Percentiles rank a stretch among this genome's conserved stretches.
phyloP scores from a whole-genome alignment of 768 basidiomycete genomes.

The Russula lepida region DNA sequence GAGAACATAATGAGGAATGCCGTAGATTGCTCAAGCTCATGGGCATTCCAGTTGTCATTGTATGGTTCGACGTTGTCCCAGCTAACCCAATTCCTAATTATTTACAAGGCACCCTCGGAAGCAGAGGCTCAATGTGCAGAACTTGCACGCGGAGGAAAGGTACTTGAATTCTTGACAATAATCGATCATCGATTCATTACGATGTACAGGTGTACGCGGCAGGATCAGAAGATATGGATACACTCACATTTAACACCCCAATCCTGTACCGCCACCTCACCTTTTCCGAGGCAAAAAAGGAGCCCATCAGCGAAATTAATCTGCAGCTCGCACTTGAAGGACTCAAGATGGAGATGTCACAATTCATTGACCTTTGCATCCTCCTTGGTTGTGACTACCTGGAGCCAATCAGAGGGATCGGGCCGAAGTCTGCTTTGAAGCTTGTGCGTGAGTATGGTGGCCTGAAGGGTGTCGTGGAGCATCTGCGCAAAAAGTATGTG shows the following conservation, averaged over 20 bases:
- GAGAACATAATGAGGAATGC: conserved; percentile 95
- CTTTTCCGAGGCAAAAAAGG: conserved; percentile 95
- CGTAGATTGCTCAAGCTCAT: conserved; percentile 78
- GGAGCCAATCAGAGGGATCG: conserved; percentile 95
- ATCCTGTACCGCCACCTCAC: conserved; percentile 92
- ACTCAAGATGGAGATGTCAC: conserved; percentile 86
- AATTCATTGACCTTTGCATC: conserved; percentile 97
- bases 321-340: conserved; percentile 79
- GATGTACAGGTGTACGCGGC: conserved; percentile 81
- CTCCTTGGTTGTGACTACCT: conserved; percentile 97
- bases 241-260: conserved; percentile 89
- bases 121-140: conserved; percentile 99
- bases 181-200: neutral
- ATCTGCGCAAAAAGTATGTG: conserved; percentile 67
- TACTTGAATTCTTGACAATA: conserved; percentile 23
- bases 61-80: conserved; percentile 32
- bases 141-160: conserved; percentile 92
- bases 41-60: conserved; percentile 94
- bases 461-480: conserved; percentile 64
- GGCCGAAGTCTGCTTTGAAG: conserved; percentile 93
- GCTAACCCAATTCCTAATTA: neutral
- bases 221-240: conserved; percentile 99
- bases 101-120: conserved; percentile 83
- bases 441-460: conserved; percentile 75
- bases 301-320: conserved; percentile 88